Evolutionary conservation across 2,329 filamentous ascomycete species (phyloP), one percentile per base, ranked within the genome.

Genomic region (Didymellaceae sp.): DNA sequence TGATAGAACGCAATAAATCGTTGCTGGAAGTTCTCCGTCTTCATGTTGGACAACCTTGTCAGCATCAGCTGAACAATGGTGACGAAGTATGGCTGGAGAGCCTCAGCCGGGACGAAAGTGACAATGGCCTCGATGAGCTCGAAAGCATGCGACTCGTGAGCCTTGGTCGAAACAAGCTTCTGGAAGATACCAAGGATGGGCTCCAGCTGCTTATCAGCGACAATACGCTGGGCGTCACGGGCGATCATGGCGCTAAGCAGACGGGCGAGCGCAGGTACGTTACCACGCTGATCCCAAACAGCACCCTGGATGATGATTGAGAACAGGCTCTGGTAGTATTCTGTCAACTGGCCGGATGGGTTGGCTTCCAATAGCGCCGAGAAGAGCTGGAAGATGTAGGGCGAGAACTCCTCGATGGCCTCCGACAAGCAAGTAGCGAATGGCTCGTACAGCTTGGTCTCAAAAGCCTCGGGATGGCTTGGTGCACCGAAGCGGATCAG

Each of bases 1-100:
- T 99, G 93, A 73, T 95, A 99, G 79, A 99, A 95, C 25, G 91
- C 88, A 45, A 92, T 89, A 71, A 99, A 97, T 44, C 91, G 88
- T 45, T 90, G 78, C 63, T 91, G 89, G 74, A 96, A 89, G 37
- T 86, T 88, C 63, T 97, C 93, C 0, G 92, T 87, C 76, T 83
- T 94, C 75, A 76, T 90, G 76, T 80, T 87, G 78, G 78, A 80
- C 52, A 90, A 76, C 28, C 86, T 81, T 13, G 86, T 89, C 69
- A 97, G 88, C 66, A 97, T 83, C 31, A 97, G 82, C 51, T 86
- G 86, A 49, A 97, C 80, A 52, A 99, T 89, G 1, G 87, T 85
- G 7, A 83, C 79, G 68, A 95, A 95, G 74, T 91, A 96, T 16
- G 80, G 80, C 58, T 94, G 84, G 45, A 97, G 74, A 0, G 84